Evolutionary conservation across 2,329 filamentous ascomycete species (phyloP).

Genomic region (Exophiala sp.): DNA sequence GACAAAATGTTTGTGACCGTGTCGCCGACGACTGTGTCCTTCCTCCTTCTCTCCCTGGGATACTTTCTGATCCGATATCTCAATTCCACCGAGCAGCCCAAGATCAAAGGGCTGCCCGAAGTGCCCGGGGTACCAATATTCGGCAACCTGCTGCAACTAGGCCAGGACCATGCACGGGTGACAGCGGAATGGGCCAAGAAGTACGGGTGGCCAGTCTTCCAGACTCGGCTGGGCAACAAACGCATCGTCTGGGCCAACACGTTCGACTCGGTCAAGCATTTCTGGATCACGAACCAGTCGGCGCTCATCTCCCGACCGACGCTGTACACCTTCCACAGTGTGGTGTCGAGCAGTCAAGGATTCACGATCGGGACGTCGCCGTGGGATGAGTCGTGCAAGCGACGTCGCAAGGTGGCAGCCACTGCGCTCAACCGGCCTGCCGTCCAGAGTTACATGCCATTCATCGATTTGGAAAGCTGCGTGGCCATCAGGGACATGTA

Average conservation of each 20-base stretch:
- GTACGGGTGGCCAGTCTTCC: constrained; percentile 57
- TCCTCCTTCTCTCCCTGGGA: constrained; percentile 35
- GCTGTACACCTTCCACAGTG: constrained; percentile 74
- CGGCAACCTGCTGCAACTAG: constrained; percentile 58
- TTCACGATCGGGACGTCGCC: constrained; percentile 80
- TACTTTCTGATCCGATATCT: constrained; percentile 41
- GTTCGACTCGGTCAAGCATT: constrained; percentile 63
- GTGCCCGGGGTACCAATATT: constrained; percentile 58
- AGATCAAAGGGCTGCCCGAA: constrained; percentile 57
- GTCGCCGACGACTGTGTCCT: constrained; percentile 24
- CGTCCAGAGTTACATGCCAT: constrained; percentile 72
- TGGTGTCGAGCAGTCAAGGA: constrained; percentile 69
- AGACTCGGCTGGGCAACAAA: constrained; percentile 40
- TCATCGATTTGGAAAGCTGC: constrained; percentile 69
- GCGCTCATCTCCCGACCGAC: constrained; percentile 70
- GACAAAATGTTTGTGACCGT: constrained; percentile 15
- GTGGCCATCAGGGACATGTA: constrained; percentile 67
- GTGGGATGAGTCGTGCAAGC: constrained; percentile 76
- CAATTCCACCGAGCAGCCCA: constrained; percentile 51
- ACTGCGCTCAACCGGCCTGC: constrained; percentile 72
- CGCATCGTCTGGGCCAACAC: constrained; percentile 72
- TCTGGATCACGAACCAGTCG: constrained; percentile 76
- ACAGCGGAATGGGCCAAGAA: constrained; percentile 54
- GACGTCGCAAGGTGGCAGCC: constrained; percentile 68
- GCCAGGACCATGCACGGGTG: constrained; percentile 51